Evolutionary conservation across 495 filamentous ascomycete species (phyloP).

Genomic region (Daldinia concentrica): DNA sequence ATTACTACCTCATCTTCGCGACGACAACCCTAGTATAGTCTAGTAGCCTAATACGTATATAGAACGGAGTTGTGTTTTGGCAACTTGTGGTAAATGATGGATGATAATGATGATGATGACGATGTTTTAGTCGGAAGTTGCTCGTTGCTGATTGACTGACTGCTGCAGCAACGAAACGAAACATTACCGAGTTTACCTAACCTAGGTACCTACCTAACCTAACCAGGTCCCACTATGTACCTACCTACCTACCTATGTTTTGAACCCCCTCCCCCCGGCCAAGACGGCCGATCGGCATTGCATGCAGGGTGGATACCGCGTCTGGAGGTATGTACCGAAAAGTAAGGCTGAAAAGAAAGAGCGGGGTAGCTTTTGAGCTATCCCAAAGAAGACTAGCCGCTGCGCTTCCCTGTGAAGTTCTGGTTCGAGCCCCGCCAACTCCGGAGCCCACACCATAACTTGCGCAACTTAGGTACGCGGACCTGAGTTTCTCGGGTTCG

Average conservation of each 20-base stretch:
- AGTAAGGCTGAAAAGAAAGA: slow-evolving; percentile 28
- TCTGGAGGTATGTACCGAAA: background rate
- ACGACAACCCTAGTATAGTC: background rate
- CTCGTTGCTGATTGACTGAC: background rate
- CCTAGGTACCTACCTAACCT: too few relatives aligned
- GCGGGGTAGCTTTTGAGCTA: slow-evolving; percentile 27
- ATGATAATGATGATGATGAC: background rate
- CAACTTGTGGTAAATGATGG: background rate
- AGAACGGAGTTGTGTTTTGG: too few relatives aligned
- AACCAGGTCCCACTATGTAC: too few relatives aligned
- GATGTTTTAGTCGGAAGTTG: background rate
- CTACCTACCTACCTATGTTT: background rate
- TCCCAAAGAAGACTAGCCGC: background rate
- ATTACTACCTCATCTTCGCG: slow-evolving; percentile 1
- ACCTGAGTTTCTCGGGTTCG: background rate
- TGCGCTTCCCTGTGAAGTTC: background rate
- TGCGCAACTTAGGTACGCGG: background rate
- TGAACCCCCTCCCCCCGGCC: slow-evolving; percentile 1
- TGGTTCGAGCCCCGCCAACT: slow-evolving; percentile 3
- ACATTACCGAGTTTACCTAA: background rate
- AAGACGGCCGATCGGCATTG: slow-evolving; percentile 32
- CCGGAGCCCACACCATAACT: background rate
- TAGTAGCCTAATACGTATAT: too few relatives aligned
- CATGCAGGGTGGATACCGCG: slow-evolving; percentile 17
- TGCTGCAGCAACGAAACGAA: background rate